Base-by-base conservation (phyloP, 345 rosid species). In the Melaleuca alternifolia region DNA sequence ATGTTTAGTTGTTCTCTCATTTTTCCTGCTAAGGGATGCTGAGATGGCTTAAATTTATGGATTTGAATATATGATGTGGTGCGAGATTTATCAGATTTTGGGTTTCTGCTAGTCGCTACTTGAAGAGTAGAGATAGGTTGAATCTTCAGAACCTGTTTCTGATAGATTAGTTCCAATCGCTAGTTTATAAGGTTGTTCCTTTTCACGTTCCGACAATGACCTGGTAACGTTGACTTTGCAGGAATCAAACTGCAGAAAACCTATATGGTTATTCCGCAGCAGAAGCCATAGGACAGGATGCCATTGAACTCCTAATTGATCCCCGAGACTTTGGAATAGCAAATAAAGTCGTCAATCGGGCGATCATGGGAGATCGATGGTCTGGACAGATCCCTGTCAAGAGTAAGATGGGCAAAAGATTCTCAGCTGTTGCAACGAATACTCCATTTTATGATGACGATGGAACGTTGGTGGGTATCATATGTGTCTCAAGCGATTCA, bases 361-460 rank as follows among this genome's bases (percentile, higher is more conserved):
- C 94, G 41, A 89, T 57, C 10, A 84, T 54, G 90, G 99, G 99
- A 77, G 98, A 95, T 92, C 92, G 91, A 84, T 97, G 99, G 99
- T 93, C 95, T 0, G 99, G 99, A n/a, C 94, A 94, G 91, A 93
- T 96, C 90, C 98, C 99, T 1, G 92, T 94, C 41, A 97, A 89
- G 94, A 96, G 89, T 89, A 96, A 95, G 92, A 88, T 84, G 85
- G 97, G 96, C 79, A 94, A 94, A 83, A 94, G 91, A 75, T 91
- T 97, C 90, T 50, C 88, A 54, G 93, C 89, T 82, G 92, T 93
- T 85, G 95, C 92, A 3, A 96, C 98, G 21, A 93, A 92, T 86
- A 93, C 99, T 82, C 98, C 99, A 0, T 94, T 97, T 83, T 92
- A 91, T 46, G 98, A 95, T 85, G 98, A 97, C 82, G 93, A 92